Percentiles rank a stretch among this genome's conserved stretches.
These are phyloP conservation scores for Leccinellum rugosiceps DNA, from an alignment of 768 basidiomycete genomes.

Conservation along the genomic window DNA sequence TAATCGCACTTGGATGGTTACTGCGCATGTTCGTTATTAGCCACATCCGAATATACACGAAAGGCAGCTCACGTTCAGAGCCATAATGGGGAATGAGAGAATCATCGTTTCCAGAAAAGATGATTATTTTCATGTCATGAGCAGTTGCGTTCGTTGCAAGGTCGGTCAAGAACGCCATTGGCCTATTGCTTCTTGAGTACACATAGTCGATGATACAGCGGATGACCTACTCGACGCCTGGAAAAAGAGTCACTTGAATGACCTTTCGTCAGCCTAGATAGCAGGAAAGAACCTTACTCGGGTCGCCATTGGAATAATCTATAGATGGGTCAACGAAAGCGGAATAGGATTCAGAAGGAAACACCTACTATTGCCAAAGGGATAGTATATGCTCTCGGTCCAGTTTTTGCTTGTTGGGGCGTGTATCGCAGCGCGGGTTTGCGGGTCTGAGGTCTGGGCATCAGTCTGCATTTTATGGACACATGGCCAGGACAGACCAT, in stretches of 20 bases:
- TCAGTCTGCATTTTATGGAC: not conserved
- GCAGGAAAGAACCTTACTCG: slow-evolving; percentile 26
- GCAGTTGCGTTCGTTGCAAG: slow-evolving; percentile 63
- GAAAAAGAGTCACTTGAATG: not conserved
- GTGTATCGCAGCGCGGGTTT: slow-evolving; percentile 59
- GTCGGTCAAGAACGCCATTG: slow-evolving; percentile 61
- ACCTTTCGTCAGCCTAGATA: not conserved
- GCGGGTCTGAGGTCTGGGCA: slow-evolving; percentile 39
- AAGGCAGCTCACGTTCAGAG: slow-evolving; percentile 48
- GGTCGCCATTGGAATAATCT: slow-evolving; percentile 27
- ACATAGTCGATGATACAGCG: not conserved
- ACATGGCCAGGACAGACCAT: slow-evolving; percentile 40
- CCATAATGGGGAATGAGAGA: slow-evolving; percentile 60
- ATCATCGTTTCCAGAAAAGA: slow-evolving; percentile 72
- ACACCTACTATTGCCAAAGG: slow-evolving; percentile 32
- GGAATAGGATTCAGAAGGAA: too few species aligned
- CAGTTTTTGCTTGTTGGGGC: slow-evolving; percentile 60
- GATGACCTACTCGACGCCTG: slow-evolving; percentile 35
- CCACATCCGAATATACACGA: not conserved
- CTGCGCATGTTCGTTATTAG: slow-evolving; percentile 29
- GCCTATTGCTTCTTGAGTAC: slow-evolving; percentile 35
- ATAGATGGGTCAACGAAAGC: not conserved
- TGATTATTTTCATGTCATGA: slow-evolving; percentile 48
- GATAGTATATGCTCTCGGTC: slow-evolving; percentile 33
- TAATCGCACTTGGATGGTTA: slow-evolving; percentile 50